Base-by-base conservation (phyloP, 768 basidiomycete species). In the Sporobolomyces pararoseus region DNA sequence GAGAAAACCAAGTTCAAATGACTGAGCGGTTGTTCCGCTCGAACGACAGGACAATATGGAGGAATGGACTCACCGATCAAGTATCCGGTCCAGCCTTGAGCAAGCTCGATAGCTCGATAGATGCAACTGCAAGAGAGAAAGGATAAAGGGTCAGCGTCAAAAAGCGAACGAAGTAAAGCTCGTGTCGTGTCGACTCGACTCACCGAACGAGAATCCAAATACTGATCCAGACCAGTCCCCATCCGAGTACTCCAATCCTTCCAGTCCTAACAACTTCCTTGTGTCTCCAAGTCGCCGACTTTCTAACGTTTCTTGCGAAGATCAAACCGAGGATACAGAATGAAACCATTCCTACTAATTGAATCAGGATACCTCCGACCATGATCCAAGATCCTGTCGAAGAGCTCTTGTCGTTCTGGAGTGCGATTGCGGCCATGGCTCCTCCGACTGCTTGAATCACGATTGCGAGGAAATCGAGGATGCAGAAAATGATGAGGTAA, bases 361-460 rank as follows among this genome's bases (percentile, higher is more conserved):
- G 79, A 66, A 79, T 72, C 57, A 77, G 74, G 74, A 80, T 79
- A 57, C 79, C 79, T 16, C 76, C 78, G 7, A 80, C 76, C 78
- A 79, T 80, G 72, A 79, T 79, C 65, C 79, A 50, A 19, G 63
- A 29, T 2, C 68, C 68, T 2, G 19, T n/a, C 2, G 7, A 0
- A 19, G 49, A 46, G 3, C 3, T 3, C 16, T 61, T 44, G 63
- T 50, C 32, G 52, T 54, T 54, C 12, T 52, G 3, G 16, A 70
- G 63, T 2, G 76, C 75, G 4, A 76, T 65, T 3, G 78, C 79
- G 0, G 77, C 77, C 55, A 70, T 65, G 0, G 75, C 79, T 1
- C 79, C 79, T 2, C 79, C 79, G 31, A 78, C 67, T 4, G 77
- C 78, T 68, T 80, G 78, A 10, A 79, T 70, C 55, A 79, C 68